A percentile compares a stretch with the other conserved stretches of the same genome.
phyloP scores from a whole-genome alignment of 140 eudicot genomes.

The Cichorium intybus region DNA sequence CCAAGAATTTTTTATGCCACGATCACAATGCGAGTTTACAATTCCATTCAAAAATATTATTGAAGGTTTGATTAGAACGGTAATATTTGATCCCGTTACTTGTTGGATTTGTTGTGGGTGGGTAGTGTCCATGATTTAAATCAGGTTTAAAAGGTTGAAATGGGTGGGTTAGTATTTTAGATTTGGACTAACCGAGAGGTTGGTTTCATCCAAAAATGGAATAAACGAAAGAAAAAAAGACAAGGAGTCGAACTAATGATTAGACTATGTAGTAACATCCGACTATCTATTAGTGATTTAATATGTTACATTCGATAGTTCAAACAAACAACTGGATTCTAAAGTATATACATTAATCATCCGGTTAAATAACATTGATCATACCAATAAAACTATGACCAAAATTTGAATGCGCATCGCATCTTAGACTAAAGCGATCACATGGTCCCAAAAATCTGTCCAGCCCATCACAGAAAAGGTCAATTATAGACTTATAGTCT shows the following conservation, averaged over 20 bases:
- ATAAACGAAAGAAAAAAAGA: background rate
- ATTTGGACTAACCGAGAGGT: too few species aligned
- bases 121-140: background rate
- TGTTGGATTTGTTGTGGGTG: background rate
- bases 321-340: too few species aligned
- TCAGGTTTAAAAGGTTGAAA: too few species aligned
- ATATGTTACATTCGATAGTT: background rate
- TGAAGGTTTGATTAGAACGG: background rate
- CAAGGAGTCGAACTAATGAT: background rate
- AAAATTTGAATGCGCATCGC: background rate
- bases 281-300: too few species aligned
- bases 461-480: constrained; percentile 14
- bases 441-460: constrained; percentile 4
- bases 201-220: background rate
- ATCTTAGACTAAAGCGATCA: background rate
- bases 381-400: background rate
- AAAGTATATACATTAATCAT: too few species aligned
- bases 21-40: background rate
- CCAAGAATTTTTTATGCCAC: background rate
- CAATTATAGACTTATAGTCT: constrained; percentile 12
- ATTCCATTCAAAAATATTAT: background rate
- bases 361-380: too few species aligned
- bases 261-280: too few species aligned
- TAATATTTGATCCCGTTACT: background rate
- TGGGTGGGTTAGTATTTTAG: too few species aligned